phyloP scores from a whole-genome alignment of 2,329 filamentous ascomycete genomes.

The Claviceps monticola region DNA sequence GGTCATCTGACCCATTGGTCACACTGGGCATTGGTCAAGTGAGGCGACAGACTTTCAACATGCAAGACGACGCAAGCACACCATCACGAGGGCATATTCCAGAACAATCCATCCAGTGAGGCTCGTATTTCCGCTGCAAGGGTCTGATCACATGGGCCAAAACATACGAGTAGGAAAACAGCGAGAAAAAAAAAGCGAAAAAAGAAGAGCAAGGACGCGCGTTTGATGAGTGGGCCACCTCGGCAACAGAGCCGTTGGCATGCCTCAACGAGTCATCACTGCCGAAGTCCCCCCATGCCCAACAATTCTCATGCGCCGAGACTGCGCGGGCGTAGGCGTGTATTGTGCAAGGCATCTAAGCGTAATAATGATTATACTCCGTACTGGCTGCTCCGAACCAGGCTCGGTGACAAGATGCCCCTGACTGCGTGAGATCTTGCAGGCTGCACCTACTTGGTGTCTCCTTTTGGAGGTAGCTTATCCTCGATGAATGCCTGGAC shows the following conservation, averaged over 20 bases:
- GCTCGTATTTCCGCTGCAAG: not conserved
- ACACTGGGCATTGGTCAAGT: not conserved
- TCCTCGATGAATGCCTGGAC: slow-evolving; percentile 47
- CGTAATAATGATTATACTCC: not conserved
- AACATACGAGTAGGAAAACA: not conserved
- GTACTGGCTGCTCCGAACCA: not conserved
- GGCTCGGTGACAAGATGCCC: not conserved
- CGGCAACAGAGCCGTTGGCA: not conserved
- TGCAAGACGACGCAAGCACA: not conserved
- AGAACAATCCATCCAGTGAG: not conserved
- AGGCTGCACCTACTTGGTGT: slow-evolving; percentile 1
- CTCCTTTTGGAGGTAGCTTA: slow-evolving; percentile 26
- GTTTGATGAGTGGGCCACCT: not conserved
- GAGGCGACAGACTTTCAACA: not conserved
- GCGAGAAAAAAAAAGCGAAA: not conserved
- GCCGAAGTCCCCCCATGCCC: not conserved
- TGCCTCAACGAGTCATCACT: not conserved
- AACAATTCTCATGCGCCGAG: not conserved
- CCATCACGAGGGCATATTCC: not conserved
- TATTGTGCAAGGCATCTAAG: not conserved
- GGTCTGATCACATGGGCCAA: not conserved
- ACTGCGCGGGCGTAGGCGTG: not conserved
- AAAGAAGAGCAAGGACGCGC: too few relatives aligned
- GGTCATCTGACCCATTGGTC: not conserved
- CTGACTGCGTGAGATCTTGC: not conserved